Conservation (phyloP, 345 rosid genomes). For the Dovyalis caffra region DNA sequence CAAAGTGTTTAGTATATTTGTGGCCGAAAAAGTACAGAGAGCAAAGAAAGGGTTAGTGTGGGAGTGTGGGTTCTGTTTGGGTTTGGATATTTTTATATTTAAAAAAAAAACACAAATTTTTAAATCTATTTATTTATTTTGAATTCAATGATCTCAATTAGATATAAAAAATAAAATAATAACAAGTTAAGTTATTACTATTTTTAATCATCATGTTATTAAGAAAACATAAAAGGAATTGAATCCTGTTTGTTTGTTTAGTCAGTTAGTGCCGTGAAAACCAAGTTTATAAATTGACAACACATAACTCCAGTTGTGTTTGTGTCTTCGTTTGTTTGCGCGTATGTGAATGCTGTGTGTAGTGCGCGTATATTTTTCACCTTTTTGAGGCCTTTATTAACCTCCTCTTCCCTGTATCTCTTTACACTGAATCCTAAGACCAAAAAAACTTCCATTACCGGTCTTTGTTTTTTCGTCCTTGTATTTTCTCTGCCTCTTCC, state of each 20-base stretch:
- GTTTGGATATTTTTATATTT: too few relatives aligned
- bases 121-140: too few relatives aligned
- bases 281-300: slow-evolving; percentile 20
- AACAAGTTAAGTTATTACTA: too few relatives aligned
- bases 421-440: slow-evolving; percentile 7
- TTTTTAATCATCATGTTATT: too few relatives aligned
- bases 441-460: background rate
- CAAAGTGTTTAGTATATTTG: background rate
- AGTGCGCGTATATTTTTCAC: slow-evolving; percentile 6
- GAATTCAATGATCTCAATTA: too few relatives aligned
- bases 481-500: background rate
- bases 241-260: slow-evolving; percentile 10
- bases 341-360: too few relatives aligned
- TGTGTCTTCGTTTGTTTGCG: background rate
- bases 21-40: background rate
- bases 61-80: background rate
- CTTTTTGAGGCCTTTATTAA: slow-evolving; percentile 8
- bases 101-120: too few relatives aligned
- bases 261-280: slow-evolving; percentile 13
- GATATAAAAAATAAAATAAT: too few relatives aligned
- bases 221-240: too few relatives aligned
- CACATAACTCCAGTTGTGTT: background rate
- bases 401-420: background rate
- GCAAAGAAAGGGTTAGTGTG: background rate
- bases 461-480: background rate